Conservation (phyloP, 768 basidiomycete genomes). For the Boletus reticulatus region DNA sequence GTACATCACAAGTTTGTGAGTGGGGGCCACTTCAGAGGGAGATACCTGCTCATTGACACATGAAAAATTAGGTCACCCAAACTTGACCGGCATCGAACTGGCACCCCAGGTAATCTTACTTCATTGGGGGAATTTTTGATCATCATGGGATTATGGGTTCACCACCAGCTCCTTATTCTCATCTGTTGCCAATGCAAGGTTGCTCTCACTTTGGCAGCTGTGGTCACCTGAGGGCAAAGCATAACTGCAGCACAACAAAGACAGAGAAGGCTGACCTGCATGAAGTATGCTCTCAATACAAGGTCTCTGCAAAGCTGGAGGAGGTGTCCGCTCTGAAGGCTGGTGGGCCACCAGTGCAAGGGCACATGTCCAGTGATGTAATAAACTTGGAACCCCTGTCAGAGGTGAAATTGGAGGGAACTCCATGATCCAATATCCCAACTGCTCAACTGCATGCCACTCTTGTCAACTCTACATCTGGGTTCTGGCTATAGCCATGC, state of each 20-base stretch:
- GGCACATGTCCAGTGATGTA: no score
- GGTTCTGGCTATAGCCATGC: no score
- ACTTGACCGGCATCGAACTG: not conserved
- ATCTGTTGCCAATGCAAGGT: not conserved
- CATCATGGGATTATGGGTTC: not conserved
- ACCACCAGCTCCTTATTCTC: not conserved
- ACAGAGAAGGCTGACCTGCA: not conserved
- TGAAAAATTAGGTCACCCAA: not conserved
- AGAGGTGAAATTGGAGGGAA: no score
- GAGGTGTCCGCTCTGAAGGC: not conserved
- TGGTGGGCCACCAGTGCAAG: conserved; percentile 1
- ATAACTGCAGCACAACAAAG: not conserved
- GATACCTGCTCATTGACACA: not conserved
- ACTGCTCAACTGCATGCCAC: no score
- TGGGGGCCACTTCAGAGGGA: not conserved
- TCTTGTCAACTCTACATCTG: no score
- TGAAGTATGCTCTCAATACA: not conserved
- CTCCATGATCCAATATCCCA: no score
- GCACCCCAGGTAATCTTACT: not conserved
- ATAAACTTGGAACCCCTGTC: no score
- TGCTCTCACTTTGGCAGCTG: not conserved
- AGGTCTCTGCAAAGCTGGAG: not conserved
- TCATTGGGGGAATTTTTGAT: not conserved
- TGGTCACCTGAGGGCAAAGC: not conserved
- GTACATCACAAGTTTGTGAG: not conserved